These are phyloP conservation scores for Digitaria exilis DNA, from an alignment of 202 grass and related monocot genomes.

Conservation along the genomic window DNA sequence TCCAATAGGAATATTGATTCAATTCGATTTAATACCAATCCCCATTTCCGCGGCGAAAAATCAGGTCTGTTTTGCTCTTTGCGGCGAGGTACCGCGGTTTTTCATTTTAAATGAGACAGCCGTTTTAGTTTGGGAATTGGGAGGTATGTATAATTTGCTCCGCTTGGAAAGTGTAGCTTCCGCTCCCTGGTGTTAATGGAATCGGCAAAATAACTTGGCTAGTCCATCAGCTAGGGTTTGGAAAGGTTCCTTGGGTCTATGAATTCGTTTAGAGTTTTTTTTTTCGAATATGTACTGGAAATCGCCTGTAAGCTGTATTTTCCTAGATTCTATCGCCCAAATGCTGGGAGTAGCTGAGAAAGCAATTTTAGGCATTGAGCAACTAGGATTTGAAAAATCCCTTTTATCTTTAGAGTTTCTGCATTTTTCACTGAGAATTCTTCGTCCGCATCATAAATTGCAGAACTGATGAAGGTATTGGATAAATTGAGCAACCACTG, in stretches of 20 bases:
- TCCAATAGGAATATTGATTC: constrained; percentile 31
- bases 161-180: neutral
- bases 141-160: neutral
- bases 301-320: neutral
- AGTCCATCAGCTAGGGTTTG: constrained; percentile 27
- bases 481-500: constrained; percentile 16
- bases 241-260: neutral
- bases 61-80: neutral
- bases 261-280: neutral
- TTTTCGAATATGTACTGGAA: neutral
- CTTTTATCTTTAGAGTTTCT: neutral
- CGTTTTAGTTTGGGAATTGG: neutral
- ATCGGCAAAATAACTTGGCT: constrained; percentile 5
- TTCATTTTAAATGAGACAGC: neutral
- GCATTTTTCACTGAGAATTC: neutral
- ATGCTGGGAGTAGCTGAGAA: neutral
- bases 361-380: neutral
- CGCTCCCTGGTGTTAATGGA: neutral
- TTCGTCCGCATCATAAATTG: neutral
- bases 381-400: neutral
- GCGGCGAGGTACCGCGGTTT: neutral
- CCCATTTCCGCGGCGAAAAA: neutral
- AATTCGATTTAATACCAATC: constrained; percentile 7
- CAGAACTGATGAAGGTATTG: constrained; percentile 34
- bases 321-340: neutral